A percentile compares a stretch with the other conserved stretches of the same genome.
Conservation (phyloP, 2,329 filamentous ascomycete genomes). For the Rhinocladiella mackenziei region DNA sequence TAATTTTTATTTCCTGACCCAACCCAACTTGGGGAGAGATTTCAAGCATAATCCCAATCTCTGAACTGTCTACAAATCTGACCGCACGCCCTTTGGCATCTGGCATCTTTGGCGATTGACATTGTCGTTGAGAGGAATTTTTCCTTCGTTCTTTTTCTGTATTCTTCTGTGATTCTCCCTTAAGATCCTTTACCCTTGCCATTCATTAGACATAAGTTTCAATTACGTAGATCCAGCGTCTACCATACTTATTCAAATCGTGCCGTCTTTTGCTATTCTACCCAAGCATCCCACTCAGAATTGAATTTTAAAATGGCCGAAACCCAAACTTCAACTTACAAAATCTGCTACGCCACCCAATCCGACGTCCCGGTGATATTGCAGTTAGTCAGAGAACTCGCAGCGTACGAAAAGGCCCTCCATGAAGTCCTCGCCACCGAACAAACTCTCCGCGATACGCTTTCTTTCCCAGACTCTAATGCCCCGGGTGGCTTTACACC, state of each 20-base stretch:
- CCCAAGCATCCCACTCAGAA: neutral
- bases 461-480: slow-evolving; percentile 64
- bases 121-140: too few species aligned
- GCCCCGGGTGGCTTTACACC: slow-evolving; percentile 36
- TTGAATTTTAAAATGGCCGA: slow-evolving; percentile 22
- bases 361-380: slow-evolving; percentile 80
- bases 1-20: neutral
- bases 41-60: too few species aligned
- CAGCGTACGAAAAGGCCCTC: slow-evolving; percentile 78
- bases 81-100: too few species aligned
- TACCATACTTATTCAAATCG: neutral
- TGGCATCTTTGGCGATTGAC: too few species aligned
- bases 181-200: too few species aligned
- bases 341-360: slow-evolving; percentile 28
- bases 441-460: slow-evolving; percentile 65
- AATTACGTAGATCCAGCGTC: too few species aligned
- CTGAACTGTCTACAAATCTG: too few species aligned
- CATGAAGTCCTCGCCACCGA: slow-evolving; percentile 74
- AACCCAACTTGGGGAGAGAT: neutral
- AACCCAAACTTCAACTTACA: slow-evolving; percentile 21
- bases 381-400: slow-evolving; percentile 75
- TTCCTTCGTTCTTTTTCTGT: too few species aligned
- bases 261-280: neutral
- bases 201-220: too few species aligned
- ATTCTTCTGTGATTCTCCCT: too few species aligned